phyloP scores from a whole-genome alignment of 306 rosid species.

The Chamaecrista fasciculata region DNA sequence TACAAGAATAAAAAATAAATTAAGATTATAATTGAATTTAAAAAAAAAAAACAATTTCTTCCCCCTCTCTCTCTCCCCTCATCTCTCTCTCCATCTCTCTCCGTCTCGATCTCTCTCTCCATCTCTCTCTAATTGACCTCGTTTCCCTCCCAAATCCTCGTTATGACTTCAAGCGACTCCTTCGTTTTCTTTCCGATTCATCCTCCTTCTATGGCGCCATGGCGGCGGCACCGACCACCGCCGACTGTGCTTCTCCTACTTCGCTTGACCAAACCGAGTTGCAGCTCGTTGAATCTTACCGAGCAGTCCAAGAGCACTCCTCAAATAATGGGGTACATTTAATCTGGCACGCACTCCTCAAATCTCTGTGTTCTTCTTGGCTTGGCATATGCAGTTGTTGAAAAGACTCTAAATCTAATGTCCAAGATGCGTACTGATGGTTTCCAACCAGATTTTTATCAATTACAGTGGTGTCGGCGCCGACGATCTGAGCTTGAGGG shows the following conservation, averaged over 20 bases:
- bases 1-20: too few species aligned
- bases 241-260: constrained; percentile 45
- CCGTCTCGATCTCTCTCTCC: too few species aligned
- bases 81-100: too few species aligned
- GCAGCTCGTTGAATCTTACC: constrained; percentile 75
- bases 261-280: constrained; percentile 70
- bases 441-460: constrained; percentile 68
- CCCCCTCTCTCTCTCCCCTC: too few species aligned
- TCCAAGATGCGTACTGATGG: constrained; percentile 87
- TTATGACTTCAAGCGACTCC: constrained; percentile 78
- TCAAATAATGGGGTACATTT: too few species aligned
- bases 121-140: constrained; percentile 47
- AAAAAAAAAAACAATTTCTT: too few species aligned
- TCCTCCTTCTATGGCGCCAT: too few species aligned
- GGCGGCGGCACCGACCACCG: background rate
- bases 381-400: constrained; percentile 77
- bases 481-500: too few species aligned
- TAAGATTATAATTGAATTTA: too few species aligned
- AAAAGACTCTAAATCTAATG: constrained; percentile 74
- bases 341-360: constrained; percentile 91
- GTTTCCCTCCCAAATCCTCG: constrained; percentile 54
- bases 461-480: too few species aligned
- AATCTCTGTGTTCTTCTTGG: constrained; percentile 72
- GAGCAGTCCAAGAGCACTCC: constrained; percentile 81
- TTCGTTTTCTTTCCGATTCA: constrained; percentile 53